Evolutionary conservation across 2,329 filamentous ascomycete species (phyloP).

Genomic region (Myriosclerotinia scirpicola): DNA sequence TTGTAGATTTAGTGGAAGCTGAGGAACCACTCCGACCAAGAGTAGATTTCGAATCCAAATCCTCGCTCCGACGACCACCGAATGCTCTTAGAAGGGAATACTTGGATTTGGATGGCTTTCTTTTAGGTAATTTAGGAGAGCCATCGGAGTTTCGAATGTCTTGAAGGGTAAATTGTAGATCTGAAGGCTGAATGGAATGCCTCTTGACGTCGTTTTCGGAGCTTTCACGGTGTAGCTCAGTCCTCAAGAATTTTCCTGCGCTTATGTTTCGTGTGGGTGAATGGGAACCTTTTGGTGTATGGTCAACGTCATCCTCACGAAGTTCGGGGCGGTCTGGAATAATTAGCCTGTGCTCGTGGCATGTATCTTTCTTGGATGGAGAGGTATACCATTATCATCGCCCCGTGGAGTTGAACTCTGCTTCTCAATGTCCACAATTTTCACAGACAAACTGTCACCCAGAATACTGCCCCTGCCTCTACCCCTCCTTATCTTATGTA

Average conservation of each 20-base stretch:
- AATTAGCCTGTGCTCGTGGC: neutral
- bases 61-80: slow-evolving; percentile 28
- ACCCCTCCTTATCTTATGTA: slow-evolving; percentile 33
- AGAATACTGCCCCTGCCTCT: slow-evolving; percentile 32
- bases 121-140: slow-evolving; percentile 30
- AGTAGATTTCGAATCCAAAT: slow-evolving; percentile 23
- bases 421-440: slow-evolving; percentile 13
- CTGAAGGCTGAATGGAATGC: slow-evolving; percentile 16
- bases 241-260: slow-evolving; percentile 35
- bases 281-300: slow-evolving; percentile 35
- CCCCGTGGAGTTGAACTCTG: neutral
- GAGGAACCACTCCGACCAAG: neutral
- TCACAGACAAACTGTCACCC: slow-evolving; percentile 28
- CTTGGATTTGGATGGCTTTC: slow-evolving; percentile 37
- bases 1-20: slow-evolving; percentile 17
- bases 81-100: slow-evolving; percentile 39
- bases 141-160: slow-evolving; percentile 2
- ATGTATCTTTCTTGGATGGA: too few relatives aligned
- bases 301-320: neutral
- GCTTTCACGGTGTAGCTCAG: slow-evolving; percentile 31
- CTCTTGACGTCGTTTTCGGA: slow-evolving; percentile 26
- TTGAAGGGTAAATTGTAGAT: neutral
- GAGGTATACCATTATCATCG: neutral
- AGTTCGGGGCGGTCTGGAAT: neutral
- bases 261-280: slow-evolving; percentile 32